Conservation (phyloP, 1,284 basidiomycete species). For the Leccinum subfulvum region DNA sequence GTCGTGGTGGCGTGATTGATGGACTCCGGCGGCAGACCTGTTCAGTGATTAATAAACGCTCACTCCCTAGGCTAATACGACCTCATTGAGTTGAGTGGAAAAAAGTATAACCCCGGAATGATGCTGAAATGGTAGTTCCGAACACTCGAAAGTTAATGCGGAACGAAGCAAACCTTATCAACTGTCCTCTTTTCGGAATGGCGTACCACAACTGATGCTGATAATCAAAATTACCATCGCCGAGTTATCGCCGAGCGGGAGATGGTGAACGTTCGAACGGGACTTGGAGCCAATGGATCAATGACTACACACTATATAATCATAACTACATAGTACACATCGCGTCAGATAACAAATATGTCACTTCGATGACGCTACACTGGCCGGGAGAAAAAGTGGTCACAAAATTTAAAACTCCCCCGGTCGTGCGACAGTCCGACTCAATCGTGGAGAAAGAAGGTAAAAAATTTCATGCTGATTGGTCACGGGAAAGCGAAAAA, state of each 20-base stretch:
- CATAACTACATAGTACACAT: background rate
- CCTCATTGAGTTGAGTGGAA: background rate
- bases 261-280: background rate
- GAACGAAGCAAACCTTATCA: background rate
- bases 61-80: background rate
- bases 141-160: background rate
- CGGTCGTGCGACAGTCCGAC: slow-evolving; percentile 10
- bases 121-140: background rate
- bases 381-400: background rate
- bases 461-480: background rate
- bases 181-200: background rate
- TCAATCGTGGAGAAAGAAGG: slow-evolving; percentile 22
- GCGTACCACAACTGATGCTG: background rate
- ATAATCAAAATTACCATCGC: background rate
- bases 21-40: background rate
- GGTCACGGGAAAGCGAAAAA: background rate
- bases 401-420: background rate
- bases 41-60: background rate
- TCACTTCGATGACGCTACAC: background rate
- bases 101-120: background rate
- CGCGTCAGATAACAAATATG: background rate
- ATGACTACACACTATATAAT: background rate
- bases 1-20: background rate
- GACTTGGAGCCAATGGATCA: background rate
- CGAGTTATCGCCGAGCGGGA: background rate